Evolutionary conservation across 75 land plant species (phyloP).

Genomic region (Cunninghamia lanceolata): DNA sequence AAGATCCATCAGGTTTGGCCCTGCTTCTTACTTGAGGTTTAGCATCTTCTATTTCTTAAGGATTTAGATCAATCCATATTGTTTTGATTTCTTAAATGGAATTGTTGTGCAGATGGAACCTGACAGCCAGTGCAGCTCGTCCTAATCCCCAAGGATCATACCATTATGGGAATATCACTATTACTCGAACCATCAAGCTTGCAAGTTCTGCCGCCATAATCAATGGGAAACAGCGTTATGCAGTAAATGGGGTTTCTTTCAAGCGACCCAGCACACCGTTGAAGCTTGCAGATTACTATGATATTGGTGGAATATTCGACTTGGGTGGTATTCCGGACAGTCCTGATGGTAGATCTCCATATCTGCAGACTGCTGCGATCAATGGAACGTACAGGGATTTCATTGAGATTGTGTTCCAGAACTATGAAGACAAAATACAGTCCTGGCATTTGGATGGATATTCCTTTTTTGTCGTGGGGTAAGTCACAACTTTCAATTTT

Average conservation of each 20-base stretch:
- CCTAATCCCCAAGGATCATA: constrained; percentile 88
- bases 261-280: constrained; percentile 68
- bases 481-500: constrained; percentile 15
- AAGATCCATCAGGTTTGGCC: constrained; percentile 39
- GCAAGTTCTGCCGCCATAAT: constrained; percentile 28
- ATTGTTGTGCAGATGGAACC: constrained; percentile 43
- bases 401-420: constrained; percentile 81
- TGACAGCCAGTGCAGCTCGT: constrained; percentile 78
- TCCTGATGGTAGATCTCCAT: constrained; percentile 40
- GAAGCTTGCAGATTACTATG: constrained; percentile 84
- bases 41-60: background rate
- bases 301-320: constrained; percentile 59
- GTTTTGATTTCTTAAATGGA: background rate
- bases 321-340: constrained; percentile 37
- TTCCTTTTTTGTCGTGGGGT: constrained; percentile 92
- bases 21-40: background rate
- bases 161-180: constrained; percentile 67
- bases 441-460: constrained; percentile 92
- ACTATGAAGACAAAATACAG: constrained; percentile 69
- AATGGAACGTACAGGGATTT: constrained; percentile 50
- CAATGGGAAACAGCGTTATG: constrained; percentile 61
- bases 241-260: constrained; percentile 66
- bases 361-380: constrained; percentile 49
- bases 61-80: background rate
- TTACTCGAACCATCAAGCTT: constrained; percentile 47